phyloP scores from a whole-genome alignment of 2,329 filamentous ascomycete species.

The Colletotrichum tamarilloi region DNA sequence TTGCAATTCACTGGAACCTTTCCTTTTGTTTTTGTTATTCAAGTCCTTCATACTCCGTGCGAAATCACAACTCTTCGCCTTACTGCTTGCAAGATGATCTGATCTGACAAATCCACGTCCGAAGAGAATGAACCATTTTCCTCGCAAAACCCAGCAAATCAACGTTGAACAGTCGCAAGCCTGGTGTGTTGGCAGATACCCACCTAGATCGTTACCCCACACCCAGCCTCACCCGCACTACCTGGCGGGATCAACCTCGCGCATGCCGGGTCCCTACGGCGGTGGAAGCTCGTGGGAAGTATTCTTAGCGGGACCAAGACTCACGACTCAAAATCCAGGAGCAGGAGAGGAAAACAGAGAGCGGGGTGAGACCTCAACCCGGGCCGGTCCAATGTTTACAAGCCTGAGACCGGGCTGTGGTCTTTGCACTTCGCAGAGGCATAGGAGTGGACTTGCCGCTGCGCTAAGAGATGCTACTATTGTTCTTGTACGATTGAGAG shows the following conservation, averaged over 20 bases:
- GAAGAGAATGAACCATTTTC: neutral
- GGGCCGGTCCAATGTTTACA: neutral
- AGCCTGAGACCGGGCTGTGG: neutral
- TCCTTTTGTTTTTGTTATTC: neutral
- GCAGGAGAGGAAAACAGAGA: neutral
- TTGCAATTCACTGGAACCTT: neutral
- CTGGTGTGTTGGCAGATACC: constrained; percentile 9
- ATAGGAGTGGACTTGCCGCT: neutral
- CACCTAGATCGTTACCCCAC: constrained; percentile 1
- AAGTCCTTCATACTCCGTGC: neutral
- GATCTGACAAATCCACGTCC: neutral
- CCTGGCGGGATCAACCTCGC: neutral
- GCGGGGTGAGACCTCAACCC: neutral
- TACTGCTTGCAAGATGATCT: too few relatives aligned
- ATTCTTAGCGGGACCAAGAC: neutral
- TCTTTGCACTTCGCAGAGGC: neutral
- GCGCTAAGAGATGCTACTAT: neutral
- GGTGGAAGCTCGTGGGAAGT: neutral
- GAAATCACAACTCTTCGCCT: too few relatives aligned
- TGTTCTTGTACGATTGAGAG: neutral
- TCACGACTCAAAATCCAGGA: neutral
- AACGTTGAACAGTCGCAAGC: neutral
- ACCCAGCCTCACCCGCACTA: constrained; percentile 20
- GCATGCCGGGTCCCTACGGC: neutral
- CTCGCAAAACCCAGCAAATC: neutral